Conservation (phyloP, 1,284 basidiomycete genomes). For the Inonotus hispidus region DNA sequence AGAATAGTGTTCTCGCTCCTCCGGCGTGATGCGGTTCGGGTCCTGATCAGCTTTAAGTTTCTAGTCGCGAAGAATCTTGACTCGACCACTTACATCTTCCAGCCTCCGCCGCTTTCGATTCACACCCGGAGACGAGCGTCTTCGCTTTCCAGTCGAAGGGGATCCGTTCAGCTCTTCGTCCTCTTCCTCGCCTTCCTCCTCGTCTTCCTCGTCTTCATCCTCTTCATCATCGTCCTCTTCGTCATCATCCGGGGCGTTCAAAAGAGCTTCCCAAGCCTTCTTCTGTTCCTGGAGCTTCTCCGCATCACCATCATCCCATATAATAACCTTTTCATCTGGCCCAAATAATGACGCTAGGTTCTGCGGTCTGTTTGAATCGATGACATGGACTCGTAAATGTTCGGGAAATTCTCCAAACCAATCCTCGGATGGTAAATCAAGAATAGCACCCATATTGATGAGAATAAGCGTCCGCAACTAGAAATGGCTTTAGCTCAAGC, state of each 20-base stretch:
- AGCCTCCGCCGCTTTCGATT: conserved; percentile 44
- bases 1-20: conserved; percentile 61
- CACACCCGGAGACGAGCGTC: conserved; percentile 29
- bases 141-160: conserved; percentile 49
- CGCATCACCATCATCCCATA: conserved; percentile 89
- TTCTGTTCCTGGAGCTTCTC: conserved; percentile 57
- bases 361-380: conserved; percentile 91
- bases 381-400: conserved; percentile 76
- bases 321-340: conserved; percentile 61
- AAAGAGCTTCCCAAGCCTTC: conserved; percentile 74
- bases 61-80: conserved; percentile 10
- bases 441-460: conserved; percentile 87
- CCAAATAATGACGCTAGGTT: conserved; percentile 89
- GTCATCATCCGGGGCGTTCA: conserved; percentile 45
- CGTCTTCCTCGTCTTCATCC: conserved; percentile 42
- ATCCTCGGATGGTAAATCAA: conserved; percentile 69
- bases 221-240: conserved; percentile 35
- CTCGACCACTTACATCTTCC: conserved; percentile 38
- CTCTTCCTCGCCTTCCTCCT: conserved; percentile 34
- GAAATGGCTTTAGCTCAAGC: not conserved
- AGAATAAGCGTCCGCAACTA: conserved; percentile 91
- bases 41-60: conserved; percentile 23
- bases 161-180: conserved; percentile 26
- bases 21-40: conserved; percentile 53
- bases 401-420: conserved; percentile 71